Base-by-base conservation (phyloP, 139 green algal species). In the Micromonas pusilla region DNA sequence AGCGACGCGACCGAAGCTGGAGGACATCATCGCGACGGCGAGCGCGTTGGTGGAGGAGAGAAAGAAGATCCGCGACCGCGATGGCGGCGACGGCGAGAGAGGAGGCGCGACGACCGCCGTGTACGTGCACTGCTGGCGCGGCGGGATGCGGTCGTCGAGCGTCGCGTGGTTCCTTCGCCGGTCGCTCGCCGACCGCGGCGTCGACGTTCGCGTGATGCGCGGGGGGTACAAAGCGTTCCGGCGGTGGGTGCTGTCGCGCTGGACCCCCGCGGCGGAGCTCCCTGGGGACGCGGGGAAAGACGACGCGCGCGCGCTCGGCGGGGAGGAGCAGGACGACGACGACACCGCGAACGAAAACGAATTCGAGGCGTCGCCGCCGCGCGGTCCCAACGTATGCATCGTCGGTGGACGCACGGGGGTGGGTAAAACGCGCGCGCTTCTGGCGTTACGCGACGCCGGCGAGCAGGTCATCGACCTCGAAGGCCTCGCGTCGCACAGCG, bases 391-490 rank as follows among this genome's bases (percentile, higher is more conserved):
- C 1, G 66, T 72, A 34, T 72, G 66, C 66, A 52, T 72, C 25
- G 26, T 72, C 32, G 66, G 66, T 72, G 66, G 66, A 21, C 66
- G 66, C 25, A 72, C 66, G 1, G 66, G 66, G 20, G 66, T 72
- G 1, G 66, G 66, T 19, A 72, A 72, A 25, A 72, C 66, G 25
- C 66, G 66, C 25, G 31, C 30, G 20, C 66, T 72, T 26, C 26
- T 72, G 19, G 66, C 66, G 66, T 30, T 72, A 25, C 26, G 23
- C 21, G 26, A 26, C 23, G n/a, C n/a, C 30, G 38, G 38, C 2
- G 70, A 77, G 54, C 70, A 77, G 30, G 62, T 77, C 2, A 77
- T 77, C 28, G 70, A 77, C 30, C 28, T 77, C 13, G 70, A 77
- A 28, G 70, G 70, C 30, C 28, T 77, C 3, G 70, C 70, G 52